A percentile compares a stretch with the other conserved stretches of the same genome.
Conservation (phyloP, 345 rosid species). For the Trapa bicornis region DNA sequence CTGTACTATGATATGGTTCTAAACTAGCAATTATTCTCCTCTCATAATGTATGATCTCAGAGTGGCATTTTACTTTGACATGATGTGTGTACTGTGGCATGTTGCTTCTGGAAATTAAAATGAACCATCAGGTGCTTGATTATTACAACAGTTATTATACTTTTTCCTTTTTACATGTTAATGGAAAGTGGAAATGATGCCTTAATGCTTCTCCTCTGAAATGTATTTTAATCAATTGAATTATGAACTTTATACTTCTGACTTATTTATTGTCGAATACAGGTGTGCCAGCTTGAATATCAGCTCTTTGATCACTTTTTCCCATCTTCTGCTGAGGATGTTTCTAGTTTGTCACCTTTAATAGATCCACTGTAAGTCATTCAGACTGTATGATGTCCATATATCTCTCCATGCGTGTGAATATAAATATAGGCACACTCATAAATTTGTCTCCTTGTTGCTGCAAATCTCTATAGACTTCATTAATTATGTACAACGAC, state of each 20-base stretch:
- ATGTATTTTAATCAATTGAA: background rate
- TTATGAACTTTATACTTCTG: background rate
- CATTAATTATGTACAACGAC: background rate
- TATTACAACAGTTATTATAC: background rate
- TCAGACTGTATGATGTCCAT: conserved; percentile 4
- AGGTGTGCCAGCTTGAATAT: conserved; percentile 97
- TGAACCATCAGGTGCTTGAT: background rate
- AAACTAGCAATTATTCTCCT: background rate
- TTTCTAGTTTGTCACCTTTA: conserved; percentile 83
- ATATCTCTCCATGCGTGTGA: background rate
- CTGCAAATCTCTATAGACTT: background rate
- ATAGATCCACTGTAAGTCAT: conserved; percentile 81
- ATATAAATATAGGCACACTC: background rate
- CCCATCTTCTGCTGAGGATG: conserved; percentile 80
- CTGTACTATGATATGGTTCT: background rate
- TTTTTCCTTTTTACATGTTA: background rate
- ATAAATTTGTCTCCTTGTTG: background rate
- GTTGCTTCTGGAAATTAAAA: background rate
- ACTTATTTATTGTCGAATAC: conserved; percentile 14
- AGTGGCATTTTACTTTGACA: background rate
- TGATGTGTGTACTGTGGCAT: background rate
- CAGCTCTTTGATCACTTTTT: conserved; percentile 92
- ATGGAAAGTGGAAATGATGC: background rate
- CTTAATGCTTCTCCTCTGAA: background rate
- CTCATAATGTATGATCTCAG: background rate